Base-by-base conservation (phyloP, 1,284 basidiomycete genomes). In the Porodaedalea pini region DNA sequence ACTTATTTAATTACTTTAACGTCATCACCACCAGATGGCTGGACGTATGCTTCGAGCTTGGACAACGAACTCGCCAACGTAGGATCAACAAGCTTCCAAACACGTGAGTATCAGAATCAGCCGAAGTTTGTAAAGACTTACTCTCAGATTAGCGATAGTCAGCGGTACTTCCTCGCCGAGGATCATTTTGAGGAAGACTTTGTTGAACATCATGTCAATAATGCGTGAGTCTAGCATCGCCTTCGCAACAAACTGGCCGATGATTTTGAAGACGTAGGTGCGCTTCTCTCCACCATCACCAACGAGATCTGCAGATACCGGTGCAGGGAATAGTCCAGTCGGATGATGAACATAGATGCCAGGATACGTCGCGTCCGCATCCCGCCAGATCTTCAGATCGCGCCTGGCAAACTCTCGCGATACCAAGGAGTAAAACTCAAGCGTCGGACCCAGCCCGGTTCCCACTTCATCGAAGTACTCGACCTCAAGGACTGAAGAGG, bases 381-480 rank as follows among this genome's bases (percentile, higher is more conserved):
- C 92, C 59, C 93, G 81, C 95, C 96, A 98, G 31, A 98, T 79
- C 71, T 90, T 89, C 64, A 97, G 74, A 62, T 92, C 86, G 64
- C 86, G 84, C 58, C 92, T 79, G 0, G 93, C 94, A 71, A 98
- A 97, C 73, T 96, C 94, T 68, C 87, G 89, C 50, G 92, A 95
- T 13, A 94, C 94, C 51, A 98, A 76, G 37, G 94, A 89, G 73
- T 98, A 98, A 73, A 99, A 98, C 75, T 98, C 97, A 34, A 99
- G 79, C n/a, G 97, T 99, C 4, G 95, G 97, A 2, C 97, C 97
- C 10, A 99, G 77, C 29, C 97, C 97, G 2, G 97, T 99, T 21
- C 97, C 97, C 51, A 98, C 96, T 77, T 99, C 97, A 68, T 98
- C 94, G 69, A 98, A 98, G 77, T 98, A 99, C 72, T 99, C 95